Conservation (phyloP, 768 basidiomycete species). For the Pleurotus djamor region DNA sequence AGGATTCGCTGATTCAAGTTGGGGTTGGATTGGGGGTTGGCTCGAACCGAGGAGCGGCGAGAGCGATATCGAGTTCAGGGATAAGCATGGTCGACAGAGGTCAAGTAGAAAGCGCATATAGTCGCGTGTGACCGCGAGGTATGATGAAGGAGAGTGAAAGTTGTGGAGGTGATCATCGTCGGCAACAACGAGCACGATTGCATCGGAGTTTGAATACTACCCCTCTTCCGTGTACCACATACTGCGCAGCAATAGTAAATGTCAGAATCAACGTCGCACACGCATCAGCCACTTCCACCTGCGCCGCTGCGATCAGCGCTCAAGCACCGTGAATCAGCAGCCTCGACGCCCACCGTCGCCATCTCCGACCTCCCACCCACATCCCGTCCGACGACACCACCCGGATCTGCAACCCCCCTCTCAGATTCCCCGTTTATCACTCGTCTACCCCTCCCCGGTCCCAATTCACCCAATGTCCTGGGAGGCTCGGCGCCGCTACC, state of each 20-base stretch:
- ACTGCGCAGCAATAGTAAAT: background rate
- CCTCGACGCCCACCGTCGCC: constrained; percentile 4
- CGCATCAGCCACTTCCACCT: constrained; percentile 11
- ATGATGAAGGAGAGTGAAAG: no score
- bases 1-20: no score
- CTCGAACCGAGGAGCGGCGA: no score
- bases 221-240: constrained; percentile 12
- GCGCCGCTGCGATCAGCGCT: constrained; percentile 14
- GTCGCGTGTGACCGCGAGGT: no score
- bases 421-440: constrained; percentile 8
- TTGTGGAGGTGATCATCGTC: constrained; percentile 7
- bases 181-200: constrained; percentile 13
- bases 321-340: constrained; percentile 10
- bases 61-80: no score
- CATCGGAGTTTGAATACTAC: constrained; percentile 15
- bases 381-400: constrained; percentile 8
- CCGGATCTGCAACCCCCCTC: constrained; percentile 12
- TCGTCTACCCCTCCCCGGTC: constrained; percentile 1
- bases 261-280: background rate
- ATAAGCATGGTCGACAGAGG: no score
- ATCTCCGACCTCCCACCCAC: background rate
- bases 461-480: background rate
- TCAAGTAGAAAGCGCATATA: no score
- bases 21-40: no score
- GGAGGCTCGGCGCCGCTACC: background rate